Evolutionary conservation across 257 asterid species (phyloP).

Genomic region (Solanum chilense): DNA sequence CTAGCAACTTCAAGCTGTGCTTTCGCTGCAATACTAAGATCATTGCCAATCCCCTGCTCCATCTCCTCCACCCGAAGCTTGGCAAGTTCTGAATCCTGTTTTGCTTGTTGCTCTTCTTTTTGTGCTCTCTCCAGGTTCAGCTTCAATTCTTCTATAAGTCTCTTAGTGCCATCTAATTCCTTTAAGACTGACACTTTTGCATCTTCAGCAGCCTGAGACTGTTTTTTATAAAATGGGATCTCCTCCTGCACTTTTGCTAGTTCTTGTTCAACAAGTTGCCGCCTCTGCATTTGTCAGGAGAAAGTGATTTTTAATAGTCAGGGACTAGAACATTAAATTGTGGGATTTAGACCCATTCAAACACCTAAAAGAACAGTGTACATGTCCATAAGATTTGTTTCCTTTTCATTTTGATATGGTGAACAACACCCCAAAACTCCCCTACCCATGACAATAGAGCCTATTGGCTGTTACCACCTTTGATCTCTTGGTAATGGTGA

Average conservation of each 20-base stretch:
- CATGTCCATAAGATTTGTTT: neutral
- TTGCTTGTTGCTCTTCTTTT: constrained; percentile 87
- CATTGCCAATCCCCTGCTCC: constrained; percentile 84
- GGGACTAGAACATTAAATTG: neutral
- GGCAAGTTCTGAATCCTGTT: constrained; percentile 91
- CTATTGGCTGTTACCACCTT: neutral
- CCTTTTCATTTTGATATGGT: neutral
- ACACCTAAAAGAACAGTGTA: neutral
- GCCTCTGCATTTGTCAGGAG: constrained; percentile 47
- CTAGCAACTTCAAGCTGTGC: constrained; percentile 95
- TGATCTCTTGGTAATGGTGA: neutral
- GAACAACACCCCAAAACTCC: neutral
- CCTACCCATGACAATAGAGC: neutral
- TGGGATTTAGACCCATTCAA: neutral
- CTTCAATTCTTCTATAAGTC: constrained; percentile 81
- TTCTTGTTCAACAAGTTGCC: constrained; percentile 73
- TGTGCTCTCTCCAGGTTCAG: constrained; percentile 86
- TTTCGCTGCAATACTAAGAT: constrained; percentile 79
- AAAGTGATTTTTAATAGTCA: neutral
- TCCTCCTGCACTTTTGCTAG: constrained; percentile 71
- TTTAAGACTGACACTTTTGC: constrained; percentile 53
- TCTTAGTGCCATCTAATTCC: constrained; percentile 70
- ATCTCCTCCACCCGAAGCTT: constrained; percentile 80
- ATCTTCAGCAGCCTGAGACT: constrained; percentile 65
- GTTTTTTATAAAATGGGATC: constrained; percentile 61